Evolutionary conservation across 306 rosid species (phyloP), one percentile per base, ranked within the genome.

Genomic region (Dicorynia guianensis): DNA sequence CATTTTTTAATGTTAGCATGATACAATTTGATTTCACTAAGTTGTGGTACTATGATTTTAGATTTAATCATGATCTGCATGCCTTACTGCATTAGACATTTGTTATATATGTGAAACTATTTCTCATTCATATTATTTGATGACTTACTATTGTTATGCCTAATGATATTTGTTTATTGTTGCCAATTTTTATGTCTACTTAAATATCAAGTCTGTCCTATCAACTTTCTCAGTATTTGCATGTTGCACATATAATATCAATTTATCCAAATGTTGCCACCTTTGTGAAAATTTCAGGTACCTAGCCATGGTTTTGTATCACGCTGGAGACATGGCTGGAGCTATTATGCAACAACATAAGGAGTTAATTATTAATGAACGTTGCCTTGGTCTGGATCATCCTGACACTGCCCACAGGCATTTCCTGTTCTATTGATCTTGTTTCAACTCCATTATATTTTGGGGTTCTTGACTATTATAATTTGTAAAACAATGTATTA

Each of bases 331-430:
- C 75, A 90, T 90, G 99, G 96, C 97, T 43, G 99, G 97, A 48
- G 99, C 99, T 64, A 90, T 96, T 74, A 89, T 87, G 87, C 99
- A 96, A 76, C 97, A 96, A 80, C 99, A 96, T 78, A 96, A 96
- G 87, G 99, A 92, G 71, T 84, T 96, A 30, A 96, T 92, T 67
- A 96, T 96, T 70, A 96, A 96, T 69, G 99, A 96, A 82, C 99
- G 97, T 46, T 93, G 98, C 76, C 86, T 96, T 71, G 99, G 98
- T 76, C 78, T 96, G 81, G 99, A 96, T 83, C 99, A 96, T 81
- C 99, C 99, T 50, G 99, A 96, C 80, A 93, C 98, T 62, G 99
- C 99, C 72, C 97, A 96, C 93, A 96, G 99, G 99, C 47, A 87
- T 74, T 74, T 63, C 62, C 57, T 38, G 5, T 64, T 39, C 71